These are phyloP conservation scores for Diplotaxis tenuifolia DNA, from an alignment of 345 rosid species.

Conservation along the genomic window DNA sequence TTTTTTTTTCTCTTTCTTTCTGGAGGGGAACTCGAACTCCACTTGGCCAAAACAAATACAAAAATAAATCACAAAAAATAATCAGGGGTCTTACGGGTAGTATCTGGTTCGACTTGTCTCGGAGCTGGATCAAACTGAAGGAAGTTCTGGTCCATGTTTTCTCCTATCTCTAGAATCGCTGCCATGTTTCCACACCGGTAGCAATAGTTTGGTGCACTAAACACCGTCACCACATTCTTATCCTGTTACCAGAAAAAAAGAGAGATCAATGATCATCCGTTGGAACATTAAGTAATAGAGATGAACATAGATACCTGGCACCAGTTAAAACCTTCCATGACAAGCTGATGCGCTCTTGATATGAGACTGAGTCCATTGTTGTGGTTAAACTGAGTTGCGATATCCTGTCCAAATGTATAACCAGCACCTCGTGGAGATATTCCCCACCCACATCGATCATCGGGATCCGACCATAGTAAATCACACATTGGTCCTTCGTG, in stretches of 20 bases:
- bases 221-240: constrained; percentile 78
- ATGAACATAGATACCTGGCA: constrained; percentile 53
- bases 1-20: constrained; percentile 18
- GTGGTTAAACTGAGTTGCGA: constrained; percentile 69
- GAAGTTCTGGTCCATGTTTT: constrained; percentile 78
- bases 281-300: constrained; percentile 3
- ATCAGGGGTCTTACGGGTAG: constrained; percentile 82
- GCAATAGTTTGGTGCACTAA: constrained; percentile 83
- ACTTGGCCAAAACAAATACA: background rate
- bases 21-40: constrained; percentile 3
- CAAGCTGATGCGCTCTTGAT: constrained; percentile 87
- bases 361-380: constrained; percentile 73
- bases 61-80: constrained; percentile 57
- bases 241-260: constrained; percentile 41
- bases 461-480: constrained; percentile 70
- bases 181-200: constrained; percentile 89
- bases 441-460: constrained; percentile 47
- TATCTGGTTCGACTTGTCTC: constrained; percentile 75
- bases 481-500: constrained; percentile 91
- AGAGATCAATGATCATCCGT: background rate
- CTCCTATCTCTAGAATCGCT: constrained; percentile 80
- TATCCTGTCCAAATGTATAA: constrained; percentile 56
- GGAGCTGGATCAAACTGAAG: constrained; percentile 92
- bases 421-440: constrained; percentile 47
- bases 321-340: constrained; percentile 92